A percentile compares a stretch with the other conserved stretches of the same genome.
phyloP scores from a whole-genome alignment of 768 basidiomycete genomes.

The Agaricus sinodeliciosus region DNA sequence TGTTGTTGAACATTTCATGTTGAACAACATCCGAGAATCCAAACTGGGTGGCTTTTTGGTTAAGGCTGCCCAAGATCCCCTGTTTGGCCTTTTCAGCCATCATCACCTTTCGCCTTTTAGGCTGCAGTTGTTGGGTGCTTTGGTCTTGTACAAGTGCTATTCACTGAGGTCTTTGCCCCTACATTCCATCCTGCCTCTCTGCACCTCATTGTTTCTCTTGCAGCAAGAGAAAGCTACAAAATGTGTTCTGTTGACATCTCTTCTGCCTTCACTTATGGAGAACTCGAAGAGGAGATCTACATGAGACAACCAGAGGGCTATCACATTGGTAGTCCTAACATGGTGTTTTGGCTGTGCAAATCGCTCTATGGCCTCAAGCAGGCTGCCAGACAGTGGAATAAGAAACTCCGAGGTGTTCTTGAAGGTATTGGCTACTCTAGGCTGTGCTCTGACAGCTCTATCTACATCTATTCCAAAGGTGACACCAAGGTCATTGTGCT shows the following conservation, averaged over 20 bases:
- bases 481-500: too few species aligned
- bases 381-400: conserved; percentile 29
- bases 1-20: too few species aligned
- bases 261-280: not conserved
- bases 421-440: conserved; percentile 18
- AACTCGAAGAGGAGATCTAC: conserved; percentile 10
- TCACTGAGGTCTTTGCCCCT: conserved; percentile 14
- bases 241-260: not conserved
- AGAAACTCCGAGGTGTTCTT: conserved; percentile 19
- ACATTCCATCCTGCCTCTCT: not conserved
- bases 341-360: conserved; percentile 22
- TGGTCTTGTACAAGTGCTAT: too few species aligned
- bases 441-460: conserved; percentile 15
- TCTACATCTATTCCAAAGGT: too few species aligned
- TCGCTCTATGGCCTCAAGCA: conserved; percentile 39
- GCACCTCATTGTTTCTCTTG: conserved; percentile 9
- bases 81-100: too few species aligned
- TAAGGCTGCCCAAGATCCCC: too few species aligned
- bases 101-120: too few species aligned
- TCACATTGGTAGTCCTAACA: conserved; percentile 8
- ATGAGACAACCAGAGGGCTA: conserved; percentile 24
- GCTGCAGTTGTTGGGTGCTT: too few species aligned
- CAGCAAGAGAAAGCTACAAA: conserved; percentile 8
- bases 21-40: too few species aligned
- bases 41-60: too few species aligned